A percentile compares a stretch with the other conserved stretches of the same genome.
Evolutionary conservation across 768 basidiomycete genomes (phyloP).

Genomic region (Serpula lacrymans): DNA sequence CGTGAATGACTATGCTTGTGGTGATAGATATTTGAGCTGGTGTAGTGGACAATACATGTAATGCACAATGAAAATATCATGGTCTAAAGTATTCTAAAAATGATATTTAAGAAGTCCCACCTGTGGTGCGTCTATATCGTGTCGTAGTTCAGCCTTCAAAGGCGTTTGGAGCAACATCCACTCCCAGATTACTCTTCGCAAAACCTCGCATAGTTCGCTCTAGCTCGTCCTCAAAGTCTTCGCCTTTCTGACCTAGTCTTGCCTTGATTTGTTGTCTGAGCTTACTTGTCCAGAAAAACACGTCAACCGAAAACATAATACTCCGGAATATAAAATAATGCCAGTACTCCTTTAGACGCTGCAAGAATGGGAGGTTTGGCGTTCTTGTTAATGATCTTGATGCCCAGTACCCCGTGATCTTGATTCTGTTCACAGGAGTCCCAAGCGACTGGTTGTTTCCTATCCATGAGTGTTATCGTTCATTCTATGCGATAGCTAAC

Average conservation of each 20-base stretch:
- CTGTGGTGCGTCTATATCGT: too few species aligned
- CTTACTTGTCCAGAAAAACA: slow-evolving; percentile 64
- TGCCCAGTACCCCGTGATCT: slow-evolving; percentile 84
- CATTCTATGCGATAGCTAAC: too few species aligned
- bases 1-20: too few species aligned
- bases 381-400: slow-evolving; percentile 58
- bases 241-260: slow-evolving; percentile 38
- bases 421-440: slow-evolving; percentile 87
- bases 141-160: slow-evolving; percentile 61
- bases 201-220: slow-evolving; percentile 71
- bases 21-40: too few species aligned
- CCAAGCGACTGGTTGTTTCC: slow-evolving; percentile 82
- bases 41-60: too few species aligned
- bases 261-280: slow-evolving; percentile 47
- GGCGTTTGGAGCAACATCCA: slow-evolving; percentile 59
- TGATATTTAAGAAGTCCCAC: too few species aligned
- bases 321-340: slow-evolving; percentile 60
- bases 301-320: slow-evolving; percentile 66
- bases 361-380: slow-evolving; percentile 36
- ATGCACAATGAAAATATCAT: too few species aligned
- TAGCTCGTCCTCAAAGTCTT: slow-evolving; percentile 78
- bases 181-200: slow-evolving; percentile 76
- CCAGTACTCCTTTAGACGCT: slow-evolving; percentile 50
- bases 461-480: too few species aligned
- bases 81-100: too few species aligned